These are phyloP conservation scores for Lactarius psammicola DNA, from an alignment of 768 basidiomycete genomes.

Conservation along the genomic window DNA sequence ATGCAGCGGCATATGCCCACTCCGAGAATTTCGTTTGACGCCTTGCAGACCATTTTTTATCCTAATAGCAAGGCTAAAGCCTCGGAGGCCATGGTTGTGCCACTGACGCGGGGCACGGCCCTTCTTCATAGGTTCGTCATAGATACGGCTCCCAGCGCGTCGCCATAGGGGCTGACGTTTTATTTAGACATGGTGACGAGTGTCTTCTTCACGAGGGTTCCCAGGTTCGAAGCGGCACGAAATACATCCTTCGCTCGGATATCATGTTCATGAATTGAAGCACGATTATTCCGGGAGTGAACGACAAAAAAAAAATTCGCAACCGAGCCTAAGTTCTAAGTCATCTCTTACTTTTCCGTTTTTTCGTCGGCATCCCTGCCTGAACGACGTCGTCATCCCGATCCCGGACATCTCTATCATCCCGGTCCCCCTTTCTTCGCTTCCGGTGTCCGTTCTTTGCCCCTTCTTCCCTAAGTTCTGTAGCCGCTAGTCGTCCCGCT, in stretches of 20 bases:
- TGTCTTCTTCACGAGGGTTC: slow-evolving; percentile 75
- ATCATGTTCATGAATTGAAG: slow-evolving; percentile 58
- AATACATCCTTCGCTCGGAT: slow-evolving; percentile 73
- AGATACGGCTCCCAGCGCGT: neutral
- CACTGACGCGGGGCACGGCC: slow-evolving; percentile 59
- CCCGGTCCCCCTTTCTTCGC: slow-evolving; percentile 46
- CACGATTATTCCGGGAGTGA: neutral
- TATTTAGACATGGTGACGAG: slow-evolving; percentile 62
- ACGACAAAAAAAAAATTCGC: slow-evolving; percentile 3
- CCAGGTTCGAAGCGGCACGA: slow-evolving; percentile 55
- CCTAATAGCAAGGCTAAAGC: slow-evolving; percentile 51
- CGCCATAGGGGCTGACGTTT: neutral
- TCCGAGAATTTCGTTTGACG: neutral
- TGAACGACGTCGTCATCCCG: slow-evolving; percentile 91
- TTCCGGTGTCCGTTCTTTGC: slow-evolving; percentile 49
- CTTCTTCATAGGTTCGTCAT: slow-evolving; percentile 58
- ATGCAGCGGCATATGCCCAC: slow-evolving; percentile 14
- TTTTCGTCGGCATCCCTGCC: slow-evolving; percentile 76
- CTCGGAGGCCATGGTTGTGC: slow-evolving; percentile 48
- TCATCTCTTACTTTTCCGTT: slow-evolving; percentile 52
- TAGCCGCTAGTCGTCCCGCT: slow-evolving; percentile 71
- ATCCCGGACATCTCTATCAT: slow-evolving; percentile 73
- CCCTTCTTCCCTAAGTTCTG: slow-evolving; percentile 78
- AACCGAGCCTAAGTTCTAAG: slow-evolving; percentile 24
- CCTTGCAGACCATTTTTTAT: slow-evolving; percentile 65